Conservation (phyloP, 805 yeast genomes). For the Lipomyces yamadae region DNA sequence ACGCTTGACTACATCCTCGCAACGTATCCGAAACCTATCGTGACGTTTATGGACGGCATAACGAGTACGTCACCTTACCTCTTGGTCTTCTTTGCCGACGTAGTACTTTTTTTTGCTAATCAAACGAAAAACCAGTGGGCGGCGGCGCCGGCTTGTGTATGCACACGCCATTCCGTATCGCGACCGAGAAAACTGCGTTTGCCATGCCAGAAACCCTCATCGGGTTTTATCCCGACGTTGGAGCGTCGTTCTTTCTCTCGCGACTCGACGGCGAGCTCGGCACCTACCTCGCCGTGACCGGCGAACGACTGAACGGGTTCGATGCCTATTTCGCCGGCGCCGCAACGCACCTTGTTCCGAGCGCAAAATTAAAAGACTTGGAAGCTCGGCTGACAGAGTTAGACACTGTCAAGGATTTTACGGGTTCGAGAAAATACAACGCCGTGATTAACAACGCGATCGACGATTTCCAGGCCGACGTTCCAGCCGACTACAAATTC, state of each 20-base stretch:
- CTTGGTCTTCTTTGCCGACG: neutral
- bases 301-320: constrained; percentile 72
- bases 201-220: constrained; percentile 99
- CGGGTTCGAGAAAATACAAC: constrained; percentile 29
- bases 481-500: constrained; percentile 67
- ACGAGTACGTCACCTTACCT: constrained; percentile 48
- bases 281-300: constrained; percentile 83
- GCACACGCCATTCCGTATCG: constrained; percentile 90
- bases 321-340: constrained; percentile 85
- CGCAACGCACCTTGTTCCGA: constrained; percentile 87
- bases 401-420: constrained; percentile 42
- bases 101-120: neutral
- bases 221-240: constrained; percentile 96
- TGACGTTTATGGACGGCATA: constrained; percentile 87
- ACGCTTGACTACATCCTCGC: constrained; percentile 77
- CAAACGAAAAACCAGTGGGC: constrained; percentile 61
- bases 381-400: constrained; percentile 68
- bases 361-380: constrained; percentile 64
- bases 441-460: constrained; percentile 68
- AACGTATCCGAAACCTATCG: constrained; percentile 83
- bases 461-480: constrained; percentile 74
- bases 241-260: constrained; percentile 87
- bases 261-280: constrained; percentile 83
- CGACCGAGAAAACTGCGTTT: constrained; percentile 86
- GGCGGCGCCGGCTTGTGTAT: constrained; percentile 94